These are phyloP conservation scores for Sclerotinia borealis DNA, from an alignment of 2,329 filamentous ascomycete genomes.

Conservation along the genomic window DNA sequence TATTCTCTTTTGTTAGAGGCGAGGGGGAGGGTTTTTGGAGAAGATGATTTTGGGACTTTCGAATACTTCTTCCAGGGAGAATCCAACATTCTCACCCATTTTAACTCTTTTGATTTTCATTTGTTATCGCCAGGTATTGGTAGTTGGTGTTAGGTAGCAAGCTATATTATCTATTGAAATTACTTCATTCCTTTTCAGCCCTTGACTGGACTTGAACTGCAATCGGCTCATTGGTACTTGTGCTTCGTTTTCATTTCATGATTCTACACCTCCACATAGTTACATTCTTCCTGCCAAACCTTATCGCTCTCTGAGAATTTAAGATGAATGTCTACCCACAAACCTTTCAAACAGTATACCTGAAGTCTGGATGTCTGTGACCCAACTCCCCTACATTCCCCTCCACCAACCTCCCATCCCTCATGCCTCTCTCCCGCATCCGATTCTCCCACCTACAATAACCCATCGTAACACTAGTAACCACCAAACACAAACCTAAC, in stretches of 20 bases:
- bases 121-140: background rate
- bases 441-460: constrained; percentile 61
- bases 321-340: too few species aligned
- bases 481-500: constrained; percentile 59
- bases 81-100: constrained; percentile 7
- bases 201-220: background rate
- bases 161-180: background rate
- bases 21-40: background rate
- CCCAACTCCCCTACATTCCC: constrained; percentile 58
- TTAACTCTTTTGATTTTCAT: background rate
- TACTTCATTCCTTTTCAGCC: background rate
- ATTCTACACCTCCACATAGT: background rate
- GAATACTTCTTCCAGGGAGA: background rate
- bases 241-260: background rate
- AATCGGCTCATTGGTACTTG: background rate
- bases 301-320: too few species aligned
- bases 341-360: constrained; percentile 51
- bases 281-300: background rate
- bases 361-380: constrained; percentile 63
- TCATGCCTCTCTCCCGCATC: constrained; percentile 53
- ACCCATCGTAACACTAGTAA: constrained; percentile 62
- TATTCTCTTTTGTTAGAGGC: too few species aligned
- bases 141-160: background rate
- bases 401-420: constrained; percentile 59
- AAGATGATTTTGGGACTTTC: background rate